Evolutionary conservation across 768 basidiomycete genomes (phyloP).

Genomic region (Thelephora ganbajun): DNA sequence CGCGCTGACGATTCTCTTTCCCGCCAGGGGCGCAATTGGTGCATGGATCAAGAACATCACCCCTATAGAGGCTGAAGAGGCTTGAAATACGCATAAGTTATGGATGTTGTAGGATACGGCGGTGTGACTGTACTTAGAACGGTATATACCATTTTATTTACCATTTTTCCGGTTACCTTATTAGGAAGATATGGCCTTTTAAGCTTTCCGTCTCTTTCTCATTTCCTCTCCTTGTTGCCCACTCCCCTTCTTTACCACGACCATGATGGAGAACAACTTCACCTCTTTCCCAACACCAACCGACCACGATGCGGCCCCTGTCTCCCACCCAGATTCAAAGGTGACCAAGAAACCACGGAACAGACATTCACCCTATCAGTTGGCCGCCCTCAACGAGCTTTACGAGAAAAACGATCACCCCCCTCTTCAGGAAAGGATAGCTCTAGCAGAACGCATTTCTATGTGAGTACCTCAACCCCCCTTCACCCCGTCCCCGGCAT

Average conservation of each 20-base stretch:
- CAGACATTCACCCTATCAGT: constrained; percentile 58
- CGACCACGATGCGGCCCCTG: constrained; percentile 10
- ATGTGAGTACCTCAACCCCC: constrained; percentile 39
- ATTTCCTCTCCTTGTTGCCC: constrained; percentile 5
- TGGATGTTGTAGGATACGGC: not conserved
- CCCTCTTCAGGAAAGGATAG: constrained; percentile 48
- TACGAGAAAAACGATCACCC: constrained; percentile 71
- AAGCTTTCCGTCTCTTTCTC: constrained; percentile 5
- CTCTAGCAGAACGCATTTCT: constrained; percentile 57
- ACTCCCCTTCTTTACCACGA: constrained; percentile 7
- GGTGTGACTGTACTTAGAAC: too few relatives aligned
- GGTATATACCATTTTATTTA: too few relatives aligned
- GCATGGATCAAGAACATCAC: constrained; percentile 98
- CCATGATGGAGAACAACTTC: constrained; percentile 7
- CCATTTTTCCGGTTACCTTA: too few relatives aligned
- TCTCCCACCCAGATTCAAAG: constrained; percentile 23
- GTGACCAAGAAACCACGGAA: constrained; percentile 62
- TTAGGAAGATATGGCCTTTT: not conserved
- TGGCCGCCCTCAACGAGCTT: constrained; percentile 65
- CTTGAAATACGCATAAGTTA: not conserved
- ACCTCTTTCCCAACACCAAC: constrained; percentile 17
- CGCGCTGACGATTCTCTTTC: constrained; percentile 5
- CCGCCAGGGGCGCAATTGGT: constrained; percentile 72
- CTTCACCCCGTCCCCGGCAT: constrained; percentile 2
- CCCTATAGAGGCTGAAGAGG: constrained; percentile 19